These are phyloP conservation scores for Stramenopiles sp. DNA, from an alignment of 352 stramenopile species.

Conservation along the genomic window DNA sequence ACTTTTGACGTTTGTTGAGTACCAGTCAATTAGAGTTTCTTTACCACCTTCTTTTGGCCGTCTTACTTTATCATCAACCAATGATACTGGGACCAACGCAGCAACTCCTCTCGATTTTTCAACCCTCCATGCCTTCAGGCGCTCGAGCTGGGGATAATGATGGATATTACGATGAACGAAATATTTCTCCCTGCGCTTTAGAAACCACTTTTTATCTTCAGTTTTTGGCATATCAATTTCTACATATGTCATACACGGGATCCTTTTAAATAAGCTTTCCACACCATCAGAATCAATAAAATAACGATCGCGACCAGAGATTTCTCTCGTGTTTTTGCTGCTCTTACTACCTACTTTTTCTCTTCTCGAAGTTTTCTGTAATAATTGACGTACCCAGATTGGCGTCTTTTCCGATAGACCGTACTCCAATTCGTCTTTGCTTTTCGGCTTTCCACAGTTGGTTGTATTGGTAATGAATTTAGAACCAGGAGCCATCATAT, in stretches of 20 bases:
- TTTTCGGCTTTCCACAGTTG: not conserved
- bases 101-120: not conserved
- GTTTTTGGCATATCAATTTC: not conserved
- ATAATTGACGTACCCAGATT: too few relatives aligned
- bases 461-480: not conserved
- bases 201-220: not conserved
- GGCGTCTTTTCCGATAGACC: not conserved
- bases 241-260: not conserved
- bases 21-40: not conserved
- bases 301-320: not conserved
- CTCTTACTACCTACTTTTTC: not conserved
- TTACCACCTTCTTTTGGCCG: not conserved
- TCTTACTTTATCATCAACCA: not conserved
- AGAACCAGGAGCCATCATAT: not conserved
- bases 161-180: too few relatives aligned
- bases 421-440: not conserved
- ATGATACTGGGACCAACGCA: not conserved
- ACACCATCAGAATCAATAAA: too few relatives aligned
- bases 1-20: not conserved
- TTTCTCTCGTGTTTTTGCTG: not conserved
- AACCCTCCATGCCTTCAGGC: not conserved
- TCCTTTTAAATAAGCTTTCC: not conserved
- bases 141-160: too few relatives aligned
- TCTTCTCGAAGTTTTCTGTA: too few relatives aligned
- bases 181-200: not conserved